phyloP scores from a whole-genome alignment of 2,329 filamentous ascomycete genomes.

The Botrytis deweyae region DNA sequence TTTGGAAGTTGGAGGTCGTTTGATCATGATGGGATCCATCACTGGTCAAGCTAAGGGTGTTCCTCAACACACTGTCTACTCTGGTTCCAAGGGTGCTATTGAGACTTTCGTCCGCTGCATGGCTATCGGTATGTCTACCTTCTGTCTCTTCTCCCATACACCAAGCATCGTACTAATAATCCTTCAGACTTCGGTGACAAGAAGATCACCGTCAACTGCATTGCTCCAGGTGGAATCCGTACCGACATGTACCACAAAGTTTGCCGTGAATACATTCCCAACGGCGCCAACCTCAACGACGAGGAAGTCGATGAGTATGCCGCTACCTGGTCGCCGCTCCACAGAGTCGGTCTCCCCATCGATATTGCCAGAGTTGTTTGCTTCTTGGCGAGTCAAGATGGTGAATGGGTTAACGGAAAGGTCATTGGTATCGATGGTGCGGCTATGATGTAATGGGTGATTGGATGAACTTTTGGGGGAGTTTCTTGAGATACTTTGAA shows the following conservation, averaged over 20 bases:
- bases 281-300: slow-evolving; percentile 53
- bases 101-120: slow-evolving; percentile 76
- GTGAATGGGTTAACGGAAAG: slow-evolving; percentile 44
- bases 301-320: slow-evolving; percentile 63
- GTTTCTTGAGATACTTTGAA: neutral
- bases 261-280: slow-evolving; percentile 62
- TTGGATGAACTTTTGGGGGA: neutral
- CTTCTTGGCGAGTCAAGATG: slow-evolving; percentile 57
- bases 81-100: slow-evolving; percentile 72
- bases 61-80: slow-evolving; percentile 71
- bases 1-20: slow-evolving; percentile 66
- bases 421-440: slow-evolving; percentile 32
- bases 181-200: slow-evolving; percentile 54
- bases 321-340: slow-evolving; percentile 61
- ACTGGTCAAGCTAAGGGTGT: slow-evolving; percentile 66
- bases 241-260: slow-evolving; percentile 68
- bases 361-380: slow-evolving; percentile 66
- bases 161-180: slow-evolving; percentile 63
- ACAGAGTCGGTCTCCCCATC: slow-evolving; percentile 65
- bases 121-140: slow-evolving; percentile 56
- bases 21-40: slow-evolving; percentile 74
- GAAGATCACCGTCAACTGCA: slow-evolving; percentile 66
- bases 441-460: slow-evolving; percentile 30
- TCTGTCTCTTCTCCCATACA: too few species aligned
- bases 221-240: slow-evolving; percentile 66